phyloP scores from a whole-genome alignment of 2,329 filamentous ascomycete genomes.

The Hymenoscyphus fraxineus region DNA sequence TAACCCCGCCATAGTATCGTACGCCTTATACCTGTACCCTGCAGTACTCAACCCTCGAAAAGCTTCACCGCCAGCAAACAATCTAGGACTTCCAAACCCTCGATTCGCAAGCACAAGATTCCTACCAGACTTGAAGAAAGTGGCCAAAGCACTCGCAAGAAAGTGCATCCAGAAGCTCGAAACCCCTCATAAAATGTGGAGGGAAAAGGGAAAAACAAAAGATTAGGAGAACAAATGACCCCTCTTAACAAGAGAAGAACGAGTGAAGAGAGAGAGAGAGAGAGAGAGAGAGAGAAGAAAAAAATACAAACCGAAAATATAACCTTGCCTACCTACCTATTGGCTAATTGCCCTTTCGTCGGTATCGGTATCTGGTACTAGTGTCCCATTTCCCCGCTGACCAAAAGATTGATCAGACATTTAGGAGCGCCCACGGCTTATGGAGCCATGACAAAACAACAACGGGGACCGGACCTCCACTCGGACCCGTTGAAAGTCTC shows the following conservation, averaged over 20 bases:
- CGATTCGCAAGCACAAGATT: neutral
- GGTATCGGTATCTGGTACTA: neutral
- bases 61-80: neutral
- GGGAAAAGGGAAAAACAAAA: neutral
- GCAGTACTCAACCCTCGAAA: neutral
- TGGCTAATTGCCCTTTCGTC: neutral
- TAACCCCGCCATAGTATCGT: constrained; percentile 5
- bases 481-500: neutral
- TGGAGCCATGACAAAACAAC: neutral
- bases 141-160: neutral
- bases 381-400: neutral
- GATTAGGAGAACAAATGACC: too few species aligned
- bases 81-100: neutral
- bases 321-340: neutral
- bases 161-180: neutral
- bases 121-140: neutral
- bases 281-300: too few species aligned
- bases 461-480: neutral
- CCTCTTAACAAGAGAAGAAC: neutral
- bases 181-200: neutral
- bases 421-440: neutral
- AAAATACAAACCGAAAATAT: neutral
- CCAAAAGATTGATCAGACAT: constrained; percentile 8
- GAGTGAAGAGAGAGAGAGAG: neutral
- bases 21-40: neutral